Evolutionary conservation across 2,329 filamentous ascomycete genomes (phyloP).

Genomic region (Aspergillus intermedius): DNA sequence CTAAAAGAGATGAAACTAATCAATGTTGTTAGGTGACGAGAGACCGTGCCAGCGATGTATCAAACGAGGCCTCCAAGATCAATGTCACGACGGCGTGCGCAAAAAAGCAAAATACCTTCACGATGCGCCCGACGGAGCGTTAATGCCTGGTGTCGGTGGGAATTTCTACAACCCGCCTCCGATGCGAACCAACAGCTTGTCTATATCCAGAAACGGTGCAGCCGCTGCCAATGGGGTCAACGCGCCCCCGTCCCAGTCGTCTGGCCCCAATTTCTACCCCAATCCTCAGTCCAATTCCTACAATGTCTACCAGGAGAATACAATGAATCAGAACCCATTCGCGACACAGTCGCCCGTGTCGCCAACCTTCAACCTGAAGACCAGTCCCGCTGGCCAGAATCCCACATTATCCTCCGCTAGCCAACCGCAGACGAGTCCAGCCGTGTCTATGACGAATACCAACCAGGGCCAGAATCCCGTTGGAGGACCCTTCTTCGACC

Average conservation of each 20-base stretch:
- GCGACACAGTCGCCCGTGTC: conserved; percentile 63
- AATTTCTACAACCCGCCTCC: conserved; percentile 46
- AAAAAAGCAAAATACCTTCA: conserved; percentile 99
- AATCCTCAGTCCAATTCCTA: conserved; percentile 31
- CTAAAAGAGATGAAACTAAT: conserved; percentile 15
- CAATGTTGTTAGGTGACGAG: conserved; percentile 67
- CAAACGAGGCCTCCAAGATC: conserved; percentile 83
- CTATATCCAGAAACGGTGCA: conserved; percentile 25
- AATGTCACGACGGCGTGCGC: conserved; percentile 89
- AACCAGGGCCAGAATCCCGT: conserved; percentile 38
- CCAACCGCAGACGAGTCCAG: conserved; percentile 43
- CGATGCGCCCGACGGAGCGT: conserved; percentile 82
- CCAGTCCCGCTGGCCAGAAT: conserved; percentile 31
- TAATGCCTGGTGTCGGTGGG: conserved; percentile 73
- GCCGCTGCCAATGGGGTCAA: conserved; percentile 17
- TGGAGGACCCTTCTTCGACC: conserved; percentile 66
- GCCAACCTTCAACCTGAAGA: conserved; percentile 58
- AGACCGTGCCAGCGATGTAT: conserved; percentile 90
- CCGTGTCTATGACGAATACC: conserved; percentile 41
- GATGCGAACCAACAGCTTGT: conserved; percentile 22
- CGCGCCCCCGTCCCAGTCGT: conserved; percentile 18
- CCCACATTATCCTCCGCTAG: conserved; percentile 35
- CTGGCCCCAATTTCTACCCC: conserved; percentile 27
- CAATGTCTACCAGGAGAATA: conserved; percentile 44
- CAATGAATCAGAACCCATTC: conserved; percentile 49